These are phyloP conservation scores for Colletotrichum gloeosporioides DNA, from an alignment of 2,329 filamentous ascomycete genomes.

Conservation along the genomic window DNA sequence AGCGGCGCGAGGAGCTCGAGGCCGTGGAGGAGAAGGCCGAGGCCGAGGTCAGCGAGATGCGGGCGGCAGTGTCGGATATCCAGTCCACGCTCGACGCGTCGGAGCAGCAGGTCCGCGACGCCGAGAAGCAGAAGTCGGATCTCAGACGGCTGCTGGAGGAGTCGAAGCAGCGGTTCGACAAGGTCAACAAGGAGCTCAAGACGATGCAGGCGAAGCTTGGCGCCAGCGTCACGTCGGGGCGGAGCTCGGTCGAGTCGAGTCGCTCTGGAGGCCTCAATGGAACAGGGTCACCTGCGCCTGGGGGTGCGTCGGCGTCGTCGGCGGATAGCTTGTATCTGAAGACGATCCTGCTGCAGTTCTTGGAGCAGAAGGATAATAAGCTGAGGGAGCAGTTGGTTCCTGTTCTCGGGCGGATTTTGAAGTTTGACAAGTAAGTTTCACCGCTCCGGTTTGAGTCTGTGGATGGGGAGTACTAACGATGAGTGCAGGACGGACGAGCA, in stretches of 20 bases:
- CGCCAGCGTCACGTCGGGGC: conserved; percentile 34
- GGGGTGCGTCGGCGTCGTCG: conserved; percentile 1
- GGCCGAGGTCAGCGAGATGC: conserved; percentile 78
- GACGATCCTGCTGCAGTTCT: conserved; percentile 80
- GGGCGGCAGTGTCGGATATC: conserved; percentile 77
- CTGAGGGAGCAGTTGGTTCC: conserved; percentile 78
- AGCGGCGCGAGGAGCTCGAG: conserved; percentile 78
- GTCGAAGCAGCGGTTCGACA: conserved; percentile 77
- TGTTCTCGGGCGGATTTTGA: conserved; percentile 76
- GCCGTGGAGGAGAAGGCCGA: conserved; percentile 69
- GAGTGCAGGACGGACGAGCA: conserved; percentile 69
- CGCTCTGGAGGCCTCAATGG: conserved; percentile 45
- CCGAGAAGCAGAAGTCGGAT: conserved; percentile 82
- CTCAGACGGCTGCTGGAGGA: conserved; percentile 81
- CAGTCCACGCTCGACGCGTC: conserved; percentile 84
- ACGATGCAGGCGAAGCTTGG: conserved; percentile 52
- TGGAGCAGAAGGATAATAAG: conserved; percentile 81
- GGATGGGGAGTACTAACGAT: not conserved
- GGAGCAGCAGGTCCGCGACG: conserved; percentile 82
- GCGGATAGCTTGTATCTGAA: conserved; percentile 73
- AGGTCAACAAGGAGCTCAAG: conserved; percentile 73
- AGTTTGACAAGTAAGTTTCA: conserved; percentile 74
- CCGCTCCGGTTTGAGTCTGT: fast-evolving
- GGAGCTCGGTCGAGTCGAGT: conserved; percentile 52
- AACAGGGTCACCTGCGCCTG: conserved; percentile 15